phyloP scores from a whole-genome alignment of 2,329 filamentous ascomycete species.

The Paraphaeosphaeria minitans region DNA sequence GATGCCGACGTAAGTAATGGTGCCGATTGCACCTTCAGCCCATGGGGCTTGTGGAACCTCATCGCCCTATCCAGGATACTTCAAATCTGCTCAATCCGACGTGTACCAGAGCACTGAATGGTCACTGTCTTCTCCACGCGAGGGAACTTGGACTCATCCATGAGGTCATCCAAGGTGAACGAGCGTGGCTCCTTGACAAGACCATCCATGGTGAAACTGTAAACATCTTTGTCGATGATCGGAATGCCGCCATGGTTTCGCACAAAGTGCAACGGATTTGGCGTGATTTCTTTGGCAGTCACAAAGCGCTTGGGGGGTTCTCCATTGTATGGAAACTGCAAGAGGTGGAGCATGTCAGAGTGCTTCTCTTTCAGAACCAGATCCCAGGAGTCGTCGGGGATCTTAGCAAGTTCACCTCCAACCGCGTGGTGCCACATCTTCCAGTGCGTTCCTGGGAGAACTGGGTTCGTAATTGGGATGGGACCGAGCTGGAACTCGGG shows the following conservation, averaged over 20 bases:
- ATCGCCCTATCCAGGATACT: constrained; percentile 71
- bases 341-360: constrained; percentile 52
- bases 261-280: constrained; percentile 68
- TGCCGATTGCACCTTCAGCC: constrained; percentile 67
- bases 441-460: neutral
- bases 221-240: constrained; percentile 63
- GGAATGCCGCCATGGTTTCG: constrained; percentile 76
- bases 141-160: constrained; percentile 65
- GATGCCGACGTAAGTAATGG: constrained; percentile 58
- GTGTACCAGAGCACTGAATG: constrained; percentile 71
- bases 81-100: constrained; percentile 70
- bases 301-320: constrained; percentile 40
- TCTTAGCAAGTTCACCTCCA: constrained; percentile 7
- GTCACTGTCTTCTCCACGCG: constrained; percentile 64
- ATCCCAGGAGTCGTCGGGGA: constrained; percentile 62
- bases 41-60: constrained; percentile 55
- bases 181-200: constrained; percentile 63
- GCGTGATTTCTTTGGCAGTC: constrained; percentile 57
- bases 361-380: constrained; percentile 52
- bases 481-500: constrained; percentile 1
- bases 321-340: constrained; percentile 56
- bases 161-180: constrained; percentile 64
- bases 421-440: neutral
- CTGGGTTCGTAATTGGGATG: neutral
- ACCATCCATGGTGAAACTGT: constrained; percentile 62